phyloP scores from a whole-genome alignment of 2,329 filamentous ascomycete species.

The Fusarium sp. region DNA sequence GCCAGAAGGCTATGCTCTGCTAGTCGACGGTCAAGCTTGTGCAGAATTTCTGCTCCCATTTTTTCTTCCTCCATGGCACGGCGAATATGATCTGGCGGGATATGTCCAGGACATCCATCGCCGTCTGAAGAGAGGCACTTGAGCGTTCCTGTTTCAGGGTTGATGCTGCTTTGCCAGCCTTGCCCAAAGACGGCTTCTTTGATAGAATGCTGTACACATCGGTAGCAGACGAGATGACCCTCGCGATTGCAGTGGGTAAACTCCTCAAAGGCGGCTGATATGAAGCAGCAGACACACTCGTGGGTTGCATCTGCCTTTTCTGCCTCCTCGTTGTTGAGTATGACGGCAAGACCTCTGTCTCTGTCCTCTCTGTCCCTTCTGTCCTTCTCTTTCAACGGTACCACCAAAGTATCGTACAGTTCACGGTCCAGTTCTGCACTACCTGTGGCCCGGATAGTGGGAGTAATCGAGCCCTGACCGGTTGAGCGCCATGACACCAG shows the following conservation, averaged over 20 bases:
- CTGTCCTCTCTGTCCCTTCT: constrained; percentile 59
- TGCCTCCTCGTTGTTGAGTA: constrained; percentile 69
- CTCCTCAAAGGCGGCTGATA: constrained; percentile 76
- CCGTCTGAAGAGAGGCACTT: constrained; percentile 83
- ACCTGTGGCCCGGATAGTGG: constrained; percentile 73
- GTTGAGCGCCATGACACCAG: constrained; percentile 71
- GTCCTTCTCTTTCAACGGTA: constrained; percentile 62
- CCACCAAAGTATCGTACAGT: constrained; percentile 68
- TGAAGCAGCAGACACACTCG: constrained; percentile 85
- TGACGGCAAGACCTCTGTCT: constrained; percentile 65
- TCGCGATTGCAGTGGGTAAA: constrained; percentile 76
- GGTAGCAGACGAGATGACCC: constrained; percentile 81
- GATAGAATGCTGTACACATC: constrained; percentile 83
- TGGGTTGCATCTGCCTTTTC: constrained; percentile 66
- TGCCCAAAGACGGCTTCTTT: constrained; percentile 94
- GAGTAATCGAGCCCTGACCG: constrained; percentile 67
- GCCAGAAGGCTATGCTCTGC: constrained; percentile 80
- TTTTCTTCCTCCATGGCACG: constrained; percentile 78
- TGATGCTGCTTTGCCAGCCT: constrained; percentile 85
- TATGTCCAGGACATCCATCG: constrained; percentile 77
- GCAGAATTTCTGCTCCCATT: constrained; percentile 77
- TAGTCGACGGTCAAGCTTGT: constrained; percentile 81
- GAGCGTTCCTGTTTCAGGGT: constrained; percentile 77
- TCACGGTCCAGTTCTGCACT: constrained; percentile 73
- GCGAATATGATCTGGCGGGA: constrained; percentile 76